These are phyloP conservation scores for Myriosclerotinia curreyana DNA, from an alignment of 2,329 filamentous ascomycete species.

Conservation along the genomic window DNA sequence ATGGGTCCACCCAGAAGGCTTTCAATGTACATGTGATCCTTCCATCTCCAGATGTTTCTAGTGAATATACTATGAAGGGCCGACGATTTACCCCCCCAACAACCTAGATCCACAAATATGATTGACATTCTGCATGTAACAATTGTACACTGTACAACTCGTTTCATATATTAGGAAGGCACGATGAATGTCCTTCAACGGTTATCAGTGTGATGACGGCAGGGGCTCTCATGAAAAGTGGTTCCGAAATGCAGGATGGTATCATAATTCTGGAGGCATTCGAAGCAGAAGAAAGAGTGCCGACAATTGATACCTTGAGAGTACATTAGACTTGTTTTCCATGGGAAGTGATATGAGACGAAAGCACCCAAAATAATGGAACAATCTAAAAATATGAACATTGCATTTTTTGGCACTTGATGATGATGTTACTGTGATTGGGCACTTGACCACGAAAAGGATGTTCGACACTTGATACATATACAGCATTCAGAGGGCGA, in stretches of 20 bases:
- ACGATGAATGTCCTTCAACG: neutral
- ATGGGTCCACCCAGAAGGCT: neutral
- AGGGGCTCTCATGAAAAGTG: neutral
- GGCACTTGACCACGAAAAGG: neutral
- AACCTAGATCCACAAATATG: neutral
- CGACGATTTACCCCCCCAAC: neutral
- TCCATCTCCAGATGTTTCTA: neutral
- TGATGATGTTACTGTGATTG: neutral
- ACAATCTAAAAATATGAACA: neutral
- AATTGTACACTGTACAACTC: neutral
- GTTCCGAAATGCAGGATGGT: neutral
- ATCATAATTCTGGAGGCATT: neutral
- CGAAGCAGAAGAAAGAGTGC: neutral
- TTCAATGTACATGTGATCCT: neutral
- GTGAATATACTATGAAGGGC: neutral
- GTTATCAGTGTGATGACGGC: constrained; percentile 1
- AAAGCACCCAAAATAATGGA: neutral
- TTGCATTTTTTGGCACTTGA: neutral
- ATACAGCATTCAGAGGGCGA: neutral
- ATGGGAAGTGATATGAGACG: neutral
- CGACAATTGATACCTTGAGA: neutral
- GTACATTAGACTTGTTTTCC: neutral
- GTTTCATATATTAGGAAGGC: neutral
- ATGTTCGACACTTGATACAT: neutral
- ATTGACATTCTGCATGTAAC: neutral